Evolutionary conservation across 2,329 filamentous ascomycete species (phyloP), one percentile per base, ranked within the genome.

Genomic region (Periglandula ipomoeae): DNA sequence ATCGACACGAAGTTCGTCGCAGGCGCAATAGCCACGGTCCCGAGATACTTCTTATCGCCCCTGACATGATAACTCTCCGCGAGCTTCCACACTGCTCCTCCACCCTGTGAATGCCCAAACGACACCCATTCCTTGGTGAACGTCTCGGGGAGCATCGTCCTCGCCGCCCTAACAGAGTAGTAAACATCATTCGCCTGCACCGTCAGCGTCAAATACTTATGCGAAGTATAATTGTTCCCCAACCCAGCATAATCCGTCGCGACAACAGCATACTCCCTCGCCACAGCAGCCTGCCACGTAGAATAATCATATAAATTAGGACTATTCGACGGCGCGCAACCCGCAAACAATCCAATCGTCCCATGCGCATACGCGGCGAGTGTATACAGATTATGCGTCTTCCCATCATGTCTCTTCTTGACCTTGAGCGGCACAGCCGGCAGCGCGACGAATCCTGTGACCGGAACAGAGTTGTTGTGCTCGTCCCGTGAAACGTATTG

Each of bases 171-270:
- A 10, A 50, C 46, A 6, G 50, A 47, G 34, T 53, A 56, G 41
- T 53, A 54, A 10, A 56, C 39, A 19, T 56, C 53, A 23, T 50
- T 46, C 13, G 38, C 42, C 19, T 56, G 53, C 30, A 44, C 47
- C 5, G 40, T 22, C 20, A 47, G 44, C 32, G 24, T 50, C 24
- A 47, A 30, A 44, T 52, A 55, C 49, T 55, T 55, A 50, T 54
- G 53, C 23, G 23, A n/a, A 5, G 52, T 54, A 37, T 45, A 47
- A 37, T 55, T 52, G 47, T 51, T 56, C 19, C 55, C 55, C 10
- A 56, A 42, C 26, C 55, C 55, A 15, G 53, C 51, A 34, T 54
- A 58, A 42, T 58, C 56, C 15, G 56, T 53, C 10, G 49, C 56
- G 15, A 58, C 47, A 17, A 56, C 48, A 6, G 54, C 54, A 24